Conservation (phyloP, 2,329 filamentous ascomycete species). For the Trichoderma gracile region DNA sequence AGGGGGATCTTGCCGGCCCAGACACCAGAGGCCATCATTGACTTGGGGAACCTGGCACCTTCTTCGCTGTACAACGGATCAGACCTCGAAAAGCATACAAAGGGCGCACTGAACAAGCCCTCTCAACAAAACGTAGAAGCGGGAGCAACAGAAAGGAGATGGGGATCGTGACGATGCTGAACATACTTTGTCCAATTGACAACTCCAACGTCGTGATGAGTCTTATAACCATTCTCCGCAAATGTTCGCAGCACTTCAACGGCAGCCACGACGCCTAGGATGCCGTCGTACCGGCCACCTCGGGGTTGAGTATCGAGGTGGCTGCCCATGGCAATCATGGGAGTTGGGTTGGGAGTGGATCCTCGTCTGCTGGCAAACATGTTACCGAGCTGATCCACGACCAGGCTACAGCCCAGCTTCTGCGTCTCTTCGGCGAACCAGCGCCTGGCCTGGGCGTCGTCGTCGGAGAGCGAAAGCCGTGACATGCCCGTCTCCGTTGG, state of each 20-base stretch:
- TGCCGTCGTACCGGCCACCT: conserved; percentile 73
- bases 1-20: conserved; percentile 70
- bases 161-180: rapidly evolving
- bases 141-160: not conserved
- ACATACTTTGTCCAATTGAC: conserved; percentile 73
- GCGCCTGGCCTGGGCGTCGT: conserved; percentile 71
- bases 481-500: conserved; percentile 72
- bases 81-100: not conserved
- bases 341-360: conserved; percentile 53
- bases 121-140: not conserved
- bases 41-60: conserved; percentile 75
- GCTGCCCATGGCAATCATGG: conserved; percentile 67
- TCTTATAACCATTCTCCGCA: conserved; percentile 63
- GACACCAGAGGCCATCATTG: conserved; percentile 75
- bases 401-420: conserved; percentile 65
- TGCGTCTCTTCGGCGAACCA: conserved; percentile 72
- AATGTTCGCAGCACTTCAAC: conserved; percentile 71
- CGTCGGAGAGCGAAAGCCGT: conserved; percentile 71
- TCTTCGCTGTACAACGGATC: conserved; percentile 60
- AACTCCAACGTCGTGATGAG: conserved; percentile 69
- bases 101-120: too few species aligned
- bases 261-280: conserved; percentile 71
- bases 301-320: conserved; percentile 67
- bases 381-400: conserved; percentile 77
- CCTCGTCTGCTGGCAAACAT: conserved; percentile 72